These are phyloP conservation scores for Parmales sp. DNA, from an alignment of 108 stramenopile species.

Conservation along the genomic window DNA sequence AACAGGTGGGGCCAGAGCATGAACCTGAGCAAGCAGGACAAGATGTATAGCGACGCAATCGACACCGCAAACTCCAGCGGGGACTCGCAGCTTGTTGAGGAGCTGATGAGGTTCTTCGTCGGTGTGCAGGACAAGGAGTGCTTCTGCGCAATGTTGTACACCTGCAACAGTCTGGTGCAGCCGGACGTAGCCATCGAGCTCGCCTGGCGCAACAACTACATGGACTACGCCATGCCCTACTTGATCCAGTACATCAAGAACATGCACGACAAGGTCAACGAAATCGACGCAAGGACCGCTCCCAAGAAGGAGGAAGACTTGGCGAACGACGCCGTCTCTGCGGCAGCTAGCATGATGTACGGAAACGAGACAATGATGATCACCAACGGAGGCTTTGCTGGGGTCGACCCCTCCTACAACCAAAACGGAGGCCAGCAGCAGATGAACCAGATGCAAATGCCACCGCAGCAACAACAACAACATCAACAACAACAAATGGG, in stretches of 20 bases:
- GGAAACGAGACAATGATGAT: conserved; percentile 14
- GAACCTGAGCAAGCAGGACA: conserved; percentile 45
- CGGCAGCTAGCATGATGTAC: conserved; percentile 14
- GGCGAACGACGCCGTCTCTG: conserved; percentile 1
- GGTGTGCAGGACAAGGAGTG: conserved; percentile 43
- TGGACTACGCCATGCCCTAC: conserved; percentile 55
- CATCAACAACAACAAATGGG: too few species aligned
- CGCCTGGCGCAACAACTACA: conserved; percentile 50
- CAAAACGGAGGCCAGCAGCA: background rate
- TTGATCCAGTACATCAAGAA: conserved; percentile 53
- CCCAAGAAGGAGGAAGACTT: conserved; percentile 25
- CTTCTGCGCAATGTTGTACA: conserved; percentile 49
- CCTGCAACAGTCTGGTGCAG: conserved; percentile 45
- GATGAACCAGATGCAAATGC: background rate
- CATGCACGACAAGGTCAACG: conserved; percentile 35
- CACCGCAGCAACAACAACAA: too few species aligned
- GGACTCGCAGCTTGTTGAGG: conserved; percentile 40
- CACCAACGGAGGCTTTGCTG: background rate
- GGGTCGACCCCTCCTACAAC: background rate
- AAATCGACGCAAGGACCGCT: conserved; percentile 40
- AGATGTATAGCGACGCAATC: conserved; percentile 66
- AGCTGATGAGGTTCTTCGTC: conserved; percentile 55
- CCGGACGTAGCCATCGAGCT: conserved; percentile 59
- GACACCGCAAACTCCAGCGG: conserved; percentile 43
- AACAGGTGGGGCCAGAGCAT: conserved; percentile 42